These are phyloP conservation scores for Coniochaeta sp. DNA, from an alignment of 2,329 filamentous ascomycete genomes.

Conservation along the genomic window DNA sequence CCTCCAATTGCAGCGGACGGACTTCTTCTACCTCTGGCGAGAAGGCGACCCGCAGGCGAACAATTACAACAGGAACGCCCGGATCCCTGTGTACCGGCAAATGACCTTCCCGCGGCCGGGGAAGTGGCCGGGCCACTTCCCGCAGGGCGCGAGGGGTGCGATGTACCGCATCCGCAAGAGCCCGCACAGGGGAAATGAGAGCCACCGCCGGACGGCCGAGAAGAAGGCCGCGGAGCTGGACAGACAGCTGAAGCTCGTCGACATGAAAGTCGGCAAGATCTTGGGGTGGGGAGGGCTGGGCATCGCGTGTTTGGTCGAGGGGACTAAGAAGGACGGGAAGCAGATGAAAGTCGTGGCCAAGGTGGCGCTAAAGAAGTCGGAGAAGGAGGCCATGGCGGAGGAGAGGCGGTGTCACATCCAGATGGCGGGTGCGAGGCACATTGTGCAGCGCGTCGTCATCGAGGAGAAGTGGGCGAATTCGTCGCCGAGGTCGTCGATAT, in stretches of 20 bases:
- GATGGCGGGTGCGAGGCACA: background rate
- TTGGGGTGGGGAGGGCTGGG: background rate
- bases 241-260: background rate
- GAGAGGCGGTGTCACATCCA: background rate
- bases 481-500: no score
- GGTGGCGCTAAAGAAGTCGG: background rate
- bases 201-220: background rate
- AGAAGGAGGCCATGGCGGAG: background rate
- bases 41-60: background rate
- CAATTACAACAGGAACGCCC: background rate
- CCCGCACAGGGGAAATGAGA: background rate
- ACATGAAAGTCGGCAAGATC: background rate
- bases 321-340: background rate
- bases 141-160: background rate
- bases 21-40: background rate
- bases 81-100: background rate
- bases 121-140: background rate
- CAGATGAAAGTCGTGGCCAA: background rate
- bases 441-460: background rate
- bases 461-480: no score
- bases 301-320: background rate
- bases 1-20: background rate
- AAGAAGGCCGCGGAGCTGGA: background rate
- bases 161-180: background rate
- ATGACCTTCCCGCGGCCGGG: background rate